These are phyloP conservation scores for Ambrosia artemisiifolia DNA, from an alignment of 129 eudicot genomes.

Conservation along the genomic window DNA sequence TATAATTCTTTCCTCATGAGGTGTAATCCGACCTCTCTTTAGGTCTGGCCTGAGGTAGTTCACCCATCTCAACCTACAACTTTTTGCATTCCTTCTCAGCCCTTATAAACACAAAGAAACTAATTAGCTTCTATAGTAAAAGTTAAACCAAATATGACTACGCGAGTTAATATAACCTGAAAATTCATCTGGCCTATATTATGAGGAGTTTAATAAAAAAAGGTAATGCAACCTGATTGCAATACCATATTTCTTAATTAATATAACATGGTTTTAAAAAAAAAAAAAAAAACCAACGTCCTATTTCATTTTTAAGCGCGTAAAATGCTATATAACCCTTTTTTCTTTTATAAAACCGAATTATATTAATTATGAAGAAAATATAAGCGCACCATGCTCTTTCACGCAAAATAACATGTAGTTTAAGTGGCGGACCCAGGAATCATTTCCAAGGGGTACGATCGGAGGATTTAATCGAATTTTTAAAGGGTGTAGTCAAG, in stretches of 20 bases:
- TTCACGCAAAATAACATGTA: neutral
- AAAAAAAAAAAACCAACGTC: too few species aligned
- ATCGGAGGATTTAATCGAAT: too few species aligned
- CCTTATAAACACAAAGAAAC: constrained; percentile 39
- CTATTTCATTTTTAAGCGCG: neutral
- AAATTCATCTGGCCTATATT: neutral
- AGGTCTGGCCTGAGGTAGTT: constrained; percentile 88
- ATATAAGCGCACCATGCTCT: neutral
- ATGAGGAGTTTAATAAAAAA: neutral
- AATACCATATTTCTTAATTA: too few species aligned
- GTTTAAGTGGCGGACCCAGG: too few species aligned
- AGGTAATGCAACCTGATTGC: neutral
- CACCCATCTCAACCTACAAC: constrained; percentile 94
- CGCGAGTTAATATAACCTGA: neutral
- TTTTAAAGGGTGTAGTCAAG: too few species aligned
- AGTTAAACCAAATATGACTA: neutral
- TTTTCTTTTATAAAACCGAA: too few species aligned
- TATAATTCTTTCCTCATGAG: constrained; percentile 64
- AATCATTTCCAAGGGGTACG: too few species aligned
- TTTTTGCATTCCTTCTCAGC: constrained; percentile 81
- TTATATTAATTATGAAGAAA: too few species aligned
- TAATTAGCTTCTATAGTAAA: neutral
- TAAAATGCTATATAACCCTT: neutral
- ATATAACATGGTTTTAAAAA: neutral
- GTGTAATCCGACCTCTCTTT: constrained; percentile 88